Evolutionary conservation across 2,329 filamentous ascomycete genomes (phyloP), one percentile per base, ranked within the genome.

Genomic region (Trichoderma citrinoviride): DNA sequence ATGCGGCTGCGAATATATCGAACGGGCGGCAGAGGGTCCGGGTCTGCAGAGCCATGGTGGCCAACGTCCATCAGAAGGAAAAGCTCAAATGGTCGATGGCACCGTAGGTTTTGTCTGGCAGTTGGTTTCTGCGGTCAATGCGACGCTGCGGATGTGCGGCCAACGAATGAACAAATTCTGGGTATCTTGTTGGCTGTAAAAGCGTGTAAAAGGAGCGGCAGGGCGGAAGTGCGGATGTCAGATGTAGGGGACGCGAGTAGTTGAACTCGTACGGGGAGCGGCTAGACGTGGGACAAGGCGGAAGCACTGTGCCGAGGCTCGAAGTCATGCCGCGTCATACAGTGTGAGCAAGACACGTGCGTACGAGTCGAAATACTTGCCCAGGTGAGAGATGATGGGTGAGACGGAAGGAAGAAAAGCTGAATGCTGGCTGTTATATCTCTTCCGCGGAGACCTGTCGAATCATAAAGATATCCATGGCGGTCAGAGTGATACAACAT

Each of bases 1-100:
- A 84, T 80, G 66, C 83, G 82, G 63, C 73, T 77, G 63, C 77
- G 77, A 66, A 78, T 73, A 68, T 74, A 74, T 15, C 66, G 66
- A 52, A 65, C 53, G 17, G 61, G 55, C 27, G 33, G 33, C 33
- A 37, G 33, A 37, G 33, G 33, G 33, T 49, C 33, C 14, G 33
- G 40, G 19, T 17, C 58, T 5, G 49, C 33, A 37, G 33, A 47
- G 49, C 25, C 60, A 54, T 62, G 47, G 64, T 44, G 33, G 12
- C 33, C 49, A 27, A 47, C 10, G 40, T 65, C 64, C 56, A 62
- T 61, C 40, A 27, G 37, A 10, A 29, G 17, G 15, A 19, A 50
- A 14, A 37, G 33, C 33, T 4, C 12, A 12, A 37, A 37, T 37
- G 12, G 33, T 37, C 8, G 29, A 33, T 33, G 29, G 29, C 29